Conservation (phyloP, 1,284 basidiomycete species). For the Ganoderma boninense region DNA sequence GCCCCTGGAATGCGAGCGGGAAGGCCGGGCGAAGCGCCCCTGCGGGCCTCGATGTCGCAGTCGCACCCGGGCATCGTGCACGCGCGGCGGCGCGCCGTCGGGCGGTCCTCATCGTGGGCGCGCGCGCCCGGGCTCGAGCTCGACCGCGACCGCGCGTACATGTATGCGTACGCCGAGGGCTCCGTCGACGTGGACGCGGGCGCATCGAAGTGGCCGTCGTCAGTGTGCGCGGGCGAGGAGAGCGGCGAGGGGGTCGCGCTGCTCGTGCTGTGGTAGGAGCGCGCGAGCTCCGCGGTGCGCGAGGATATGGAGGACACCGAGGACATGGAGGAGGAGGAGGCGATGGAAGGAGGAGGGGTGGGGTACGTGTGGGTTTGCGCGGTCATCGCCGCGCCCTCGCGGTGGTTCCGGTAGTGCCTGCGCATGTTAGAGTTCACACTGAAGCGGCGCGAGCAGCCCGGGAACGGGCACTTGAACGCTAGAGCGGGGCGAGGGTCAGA, state of each 20-base stretch:
- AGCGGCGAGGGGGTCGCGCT: no score
- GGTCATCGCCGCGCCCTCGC: slow-evolving; percentile 16
- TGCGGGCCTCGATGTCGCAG: slow-evolving; percentile 23
- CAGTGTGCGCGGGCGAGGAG: slow-evolving; percentile 22
- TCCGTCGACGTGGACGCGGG: background rate
- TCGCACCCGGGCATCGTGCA: slow-evolving; percentile 30
- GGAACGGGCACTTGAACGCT: slow-evolving; percentile 80
- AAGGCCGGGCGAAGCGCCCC: slow-evolving; percentile 31
- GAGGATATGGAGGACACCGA: slow-evolving; percentile 22
- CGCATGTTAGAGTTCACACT: slow-evolving; percentile 87
- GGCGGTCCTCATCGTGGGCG: slow-evolving; percentile 4
- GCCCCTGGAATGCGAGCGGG: background rate
- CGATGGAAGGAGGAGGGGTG: slow-evolving; percentile 9
- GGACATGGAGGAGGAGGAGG: slow-evolving; percentile 16
- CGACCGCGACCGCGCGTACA: background rate
- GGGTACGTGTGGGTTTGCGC: slow-evolving; percentile 4
- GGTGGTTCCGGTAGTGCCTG: slow-evolving; percentile 76
- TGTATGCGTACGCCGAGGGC: background rate
- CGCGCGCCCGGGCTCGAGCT: background rate
- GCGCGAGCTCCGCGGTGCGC: background rate
- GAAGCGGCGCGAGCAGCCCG: slow-evolving; percentile 77
- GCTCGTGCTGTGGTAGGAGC: no score
- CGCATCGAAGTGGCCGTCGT: background rate
- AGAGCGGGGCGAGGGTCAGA: slow-evolving; percentile 17
- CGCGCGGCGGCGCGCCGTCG: slow-evolving; percentile 20